Base-by-base conservation (phyloP, 164 flowering plant genomes). In the Liriodendron chinense region DNA sequence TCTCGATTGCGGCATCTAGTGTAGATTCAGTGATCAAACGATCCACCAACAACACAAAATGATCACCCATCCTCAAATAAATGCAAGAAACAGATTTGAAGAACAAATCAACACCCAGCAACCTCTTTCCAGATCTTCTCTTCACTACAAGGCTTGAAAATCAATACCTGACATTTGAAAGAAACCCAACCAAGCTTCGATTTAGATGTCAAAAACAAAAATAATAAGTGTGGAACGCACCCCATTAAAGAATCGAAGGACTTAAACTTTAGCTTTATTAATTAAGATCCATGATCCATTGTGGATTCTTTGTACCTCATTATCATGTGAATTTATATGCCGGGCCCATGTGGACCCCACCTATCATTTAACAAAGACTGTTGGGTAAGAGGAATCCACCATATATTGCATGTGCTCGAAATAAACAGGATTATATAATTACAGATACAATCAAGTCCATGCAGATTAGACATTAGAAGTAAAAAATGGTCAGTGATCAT, bases 1-100 rank as follows among this genome's bases (percentile, higher is more conserved):
- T 86, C 80, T 84, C 85, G 24, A 89, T 81, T 49, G 80, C 83
- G 76, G 92, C 90, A 82, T 84, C 89, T 23, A 90, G 75, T 62
- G 87, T 87, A 71, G 92, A 86, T 68, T 87, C 91, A 69, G 91
- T 87, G 53, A 87, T 81, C 74, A 91, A 78, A 69, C 86, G 87
- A 79, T 91, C 90, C 83, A 90, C 85, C 75, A 87, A 78, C 83
- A 90, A 80, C 62, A 87, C 92, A 73, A 89, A 89, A 84, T 95
- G 99, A 83, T 95, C 99, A 49, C 97, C 99, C 99, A 95, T 93
- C 47, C 47, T 26, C 65, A 26, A 28, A 26, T 24, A 28, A 67
- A 13, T 34, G 18, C 47, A 4, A 67, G 21, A 25, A 64, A 4
- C 1, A 2, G 12, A 22, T 16, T 64, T 24, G 24, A 21, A 64